phyloP scores from a whole-genome alignment of 169 alveolate genomes.

The Cryptosporidium baileyi region DNA sequence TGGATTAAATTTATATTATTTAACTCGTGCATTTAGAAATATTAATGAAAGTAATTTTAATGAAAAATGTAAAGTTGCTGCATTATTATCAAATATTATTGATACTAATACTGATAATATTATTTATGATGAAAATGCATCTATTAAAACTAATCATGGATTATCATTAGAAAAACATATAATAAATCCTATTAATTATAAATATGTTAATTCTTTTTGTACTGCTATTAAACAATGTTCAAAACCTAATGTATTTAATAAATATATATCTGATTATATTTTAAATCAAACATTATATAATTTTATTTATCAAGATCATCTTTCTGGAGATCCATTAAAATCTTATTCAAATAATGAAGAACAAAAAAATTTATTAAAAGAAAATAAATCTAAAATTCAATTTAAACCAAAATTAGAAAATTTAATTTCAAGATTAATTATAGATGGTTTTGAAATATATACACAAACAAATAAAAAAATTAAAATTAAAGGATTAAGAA shows the following conservation, averaged over 20 bases:
- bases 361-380: neutral
- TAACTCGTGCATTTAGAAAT: conserved; percentile 19
- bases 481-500: conserved; percentile 22
- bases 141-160: conserved; percentile 15
- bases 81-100: conserved; percentile 16
- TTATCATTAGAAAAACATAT: neutral
- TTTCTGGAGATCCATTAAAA: conserved; percentile 1
- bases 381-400: neutral
- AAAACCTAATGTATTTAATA: neutral
- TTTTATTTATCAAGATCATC: conserved; percentile 18
- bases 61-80: conserved; percentile 38
- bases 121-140: conserved; percentile 18
- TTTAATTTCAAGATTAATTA: conserved; percentile 1
- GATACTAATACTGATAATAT: conserved; percentile 20
- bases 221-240: conserved; percentile 1
- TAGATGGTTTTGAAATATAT: conserved; percentile 18
- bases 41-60: conserved; percentile 1
- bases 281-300: conserved; percentile 2
- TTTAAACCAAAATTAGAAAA: neutral
- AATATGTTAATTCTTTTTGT: neutral
- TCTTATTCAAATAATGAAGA: neutral
- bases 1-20: neutral
- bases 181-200: conserved; percentile 9
- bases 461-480: neutral
- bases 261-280: neutral